Conservation (phyloP, 306 rosid genomes). For the Luffa aegyptiaca region DNA sequence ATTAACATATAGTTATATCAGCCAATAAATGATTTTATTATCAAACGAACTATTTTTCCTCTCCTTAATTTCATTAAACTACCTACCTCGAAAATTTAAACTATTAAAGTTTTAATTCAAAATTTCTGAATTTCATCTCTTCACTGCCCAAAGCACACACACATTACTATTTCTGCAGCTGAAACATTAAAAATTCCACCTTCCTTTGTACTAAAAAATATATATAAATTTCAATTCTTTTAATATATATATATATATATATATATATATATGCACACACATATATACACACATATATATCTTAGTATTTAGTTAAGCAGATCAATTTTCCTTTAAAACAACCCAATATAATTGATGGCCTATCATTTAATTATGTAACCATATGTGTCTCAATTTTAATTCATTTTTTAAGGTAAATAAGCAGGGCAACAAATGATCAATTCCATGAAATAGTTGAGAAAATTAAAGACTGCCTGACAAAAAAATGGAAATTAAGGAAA, state of each 20-base stretch:
- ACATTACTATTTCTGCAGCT: not conserved
- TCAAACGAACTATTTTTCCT: too few relatives aligned
- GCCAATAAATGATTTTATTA: not conserved
- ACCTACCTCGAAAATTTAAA: not conserved
- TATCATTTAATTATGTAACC: too few relatives aligned
- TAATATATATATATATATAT: too few relatives aligned
- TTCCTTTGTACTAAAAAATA: not conserved
- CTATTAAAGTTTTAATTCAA: not conserved
- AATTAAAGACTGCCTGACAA: not conserved
- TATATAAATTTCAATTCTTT: too few relatives aligned
- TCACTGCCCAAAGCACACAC: not conserved
- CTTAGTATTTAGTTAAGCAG: not conserved
- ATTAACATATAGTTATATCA: too few relatives aligned
- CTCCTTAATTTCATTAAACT: not conserved
- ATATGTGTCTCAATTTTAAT: too few relatives aligned
- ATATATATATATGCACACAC: too few relatives aligned
- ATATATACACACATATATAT: too few relatives aligned
- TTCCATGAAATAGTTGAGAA: not conserved
- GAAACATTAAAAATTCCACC: not conserved
- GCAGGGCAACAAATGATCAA: not conserved
- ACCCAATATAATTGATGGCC: too few relatives aligned
- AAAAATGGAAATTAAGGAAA: not conserved
- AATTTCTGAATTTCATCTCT: not conserved
- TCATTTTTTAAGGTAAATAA: not conserved
- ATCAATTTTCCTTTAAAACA: too few relatives aligned